Base-by-base conservation (phyloP, 2,329 filamentous ascomycete species). In the Mycocentrospora acerina region DNA sequence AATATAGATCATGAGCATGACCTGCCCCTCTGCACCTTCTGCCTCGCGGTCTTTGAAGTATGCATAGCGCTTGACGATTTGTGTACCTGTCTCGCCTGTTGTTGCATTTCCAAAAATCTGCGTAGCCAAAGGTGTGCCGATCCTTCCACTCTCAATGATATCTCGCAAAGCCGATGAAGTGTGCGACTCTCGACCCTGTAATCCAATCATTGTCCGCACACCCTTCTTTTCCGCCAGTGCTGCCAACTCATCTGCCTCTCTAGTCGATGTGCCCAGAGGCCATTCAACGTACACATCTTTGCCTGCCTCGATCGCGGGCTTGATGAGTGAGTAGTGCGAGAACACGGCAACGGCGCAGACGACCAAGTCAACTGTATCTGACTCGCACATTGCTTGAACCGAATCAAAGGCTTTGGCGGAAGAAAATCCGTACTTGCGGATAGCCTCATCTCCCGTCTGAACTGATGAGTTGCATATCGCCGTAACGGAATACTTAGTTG, bases 261-360 rank as follows among this genome's bases (percentile, higher is more conserved):
- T 69, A 25, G 66, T 55, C 1, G 70, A 59, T 35, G 70, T 53
- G 2, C 49, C 45, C 2, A 67, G 39, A 5, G 70, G 73, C 71
- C 72, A 72, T 42, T 83, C 80, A 0, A 79, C 70, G 37, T 67
- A 82, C 0, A 77, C 68, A 0, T 62, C 51, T 54, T 81, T 82
- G 0, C 78, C 79, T 0, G 75, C 73, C 12, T 64, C 61, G 2
- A 81, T 46, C 11, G 71, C 73, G 0, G 78, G 74, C 8, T 67
- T 60, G 0, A 71, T 64, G 2, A 71, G 72, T 2, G 60, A 43
- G 31, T 72, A 66, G 44, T 83, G 79, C 1, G 68, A 68, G 43
- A 80, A 77, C 0, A 80, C 78, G 3, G 77, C 68, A 0, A 77
- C 80, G 26, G 55, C 59, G 45, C 74, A 74, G 4, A 82, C 73